Percentiles rank a stretch among this genome's conserved stretches.
Evolutionary conservation across 306 rosid species (phyloP).

Genomic region (Vicia sativa): DNA sequence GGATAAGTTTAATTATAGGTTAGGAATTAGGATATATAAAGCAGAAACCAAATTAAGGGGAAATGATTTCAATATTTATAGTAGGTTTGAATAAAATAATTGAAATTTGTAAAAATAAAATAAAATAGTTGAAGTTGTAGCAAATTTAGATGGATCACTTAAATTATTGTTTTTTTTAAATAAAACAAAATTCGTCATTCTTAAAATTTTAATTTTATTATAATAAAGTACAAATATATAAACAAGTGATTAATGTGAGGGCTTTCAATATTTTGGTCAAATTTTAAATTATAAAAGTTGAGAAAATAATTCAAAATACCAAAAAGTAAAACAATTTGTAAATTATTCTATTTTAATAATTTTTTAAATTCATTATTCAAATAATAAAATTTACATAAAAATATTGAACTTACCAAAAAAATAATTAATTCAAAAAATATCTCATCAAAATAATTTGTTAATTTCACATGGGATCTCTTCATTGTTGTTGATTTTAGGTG

Average conservation of each 20-base stretch:
- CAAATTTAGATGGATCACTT: background rate
- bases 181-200: background rate
- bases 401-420: too few relatives aligned
- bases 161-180: background rate
- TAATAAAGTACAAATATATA: background rate
- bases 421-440: too few relatives aligned
- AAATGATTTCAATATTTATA: background rate
- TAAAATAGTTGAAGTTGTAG: background rate
- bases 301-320: background rate
- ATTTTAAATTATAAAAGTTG: background rate
- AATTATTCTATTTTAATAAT: too few relatives aligned
- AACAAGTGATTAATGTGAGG: background rate
- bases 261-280: background rate
- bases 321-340: background rate
- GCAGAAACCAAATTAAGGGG: background rate
- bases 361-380: too few relatives aligned
- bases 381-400: too few relatives aligned
- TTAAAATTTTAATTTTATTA: background rate
- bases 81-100: background rate
- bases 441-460: too few relatives aligned
- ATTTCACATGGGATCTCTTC: too few relatives aligned
- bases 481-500: too few relatives aligned
- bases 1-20: slow-evolving; percentile 15
- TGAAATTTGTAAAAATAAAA: background rate
- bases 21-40: background rate